phyloP scores from a whole-genome alignment of 108 stramenopile genomes.

The Nitzschia palea region DNA sequence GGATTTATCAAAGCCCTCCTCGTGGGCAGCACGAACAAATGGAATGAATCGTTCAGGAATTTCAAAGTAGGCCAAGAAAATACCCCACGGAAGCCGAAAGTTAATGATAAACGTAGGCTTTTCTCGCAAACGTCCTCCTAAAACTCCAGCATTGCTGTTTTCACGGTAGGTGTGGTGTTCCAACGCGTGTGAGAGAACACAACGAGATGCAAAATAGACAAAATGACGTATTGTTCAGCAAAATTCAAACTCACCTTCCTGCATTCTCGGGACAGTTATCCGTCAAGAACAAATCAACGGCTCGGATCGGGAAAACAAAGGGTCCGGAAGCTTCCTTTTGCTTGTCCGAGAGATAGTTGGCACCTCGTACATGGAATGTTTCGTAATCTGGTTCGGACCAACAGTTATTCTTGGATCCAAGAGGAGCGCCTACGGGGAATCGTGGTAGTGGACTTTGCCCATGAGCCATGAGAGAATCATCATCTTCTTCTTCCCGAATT shows the following conservation, averaged over 20 bases:
- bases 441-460: constrained; percentile 35
- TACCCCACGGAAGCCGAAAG: constrained; percentile 89
- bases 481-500: constrained; percentile 8
- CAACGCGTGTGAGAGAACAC: constrained; percentile 5
- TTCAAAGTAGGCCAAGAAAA: constrained; percentile 78
- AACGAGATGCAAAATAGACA: background rate
- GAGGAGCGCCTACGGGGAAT: constrained; percentile 68
- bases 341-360: constrained; percentile 71
- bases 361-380: constrained; percentile 78
- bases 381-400: constrained; percentile 59
- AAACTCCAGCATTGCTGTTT: constrained; percentile 43
- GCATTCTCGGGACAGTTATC: constrained; percentile 75
- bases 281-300: constrained; percentile 81
- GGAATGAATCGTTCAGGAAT: constrained; percentile 75
- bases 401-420: constrained; percentile 72
- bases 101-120: constrained; percentile 85
- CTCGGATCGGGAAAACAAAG: constrained; percentile 67
- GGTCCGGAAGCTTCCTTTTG: constrained; percentile 65
- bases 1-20: constrained; percentile 42
- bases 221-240: background rate
- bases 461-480: constrained; percentile 15
- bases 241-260: constrained; percentile 40
- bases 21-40: constrained; percentile 53
- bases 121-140: constrained; percentile 72
- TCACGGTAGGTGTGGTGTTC: too few relatives aligned